Percentiles rank a stretch among this genome's conserved stretches.
These are phyloP conservation scores for Fallopia convolvulus DNA, from an alignment of 148 eudicot species.

Conservation along the genomic window DNA sequence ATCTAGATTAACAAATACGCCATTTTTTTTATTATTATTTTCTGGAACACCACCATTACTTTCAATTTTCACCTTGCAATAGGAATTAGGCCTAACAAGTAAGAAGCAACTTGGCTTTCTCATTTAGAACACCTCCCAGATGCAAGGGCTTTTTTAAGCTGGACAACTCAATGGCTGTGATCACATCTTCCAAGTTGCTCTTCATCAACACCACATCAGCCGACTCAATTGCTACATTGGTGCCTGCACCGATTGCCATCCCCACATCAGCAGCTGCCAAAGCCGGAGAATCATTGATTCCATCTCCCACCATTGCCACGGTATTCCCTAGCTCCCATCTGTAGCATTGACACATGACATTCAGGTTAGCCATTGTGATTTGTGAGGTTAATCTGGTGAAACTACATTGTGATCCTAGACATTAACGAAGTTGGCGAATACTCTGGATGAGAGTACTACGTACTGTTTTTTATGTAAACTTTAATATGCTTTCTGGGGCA, in stretches of 20 bases:
- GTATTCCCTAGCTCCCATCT: conserved; percentile 66
- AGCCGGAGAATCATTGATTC: conserved; percentile 96
- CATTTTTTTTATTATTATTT: background rate
- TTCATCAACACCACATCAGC: conserved; percentile 87
- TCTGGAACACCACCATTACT: background rate
- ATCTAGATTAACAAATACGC: background rate
- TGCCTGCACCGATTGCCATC: conserved; percentile 97
- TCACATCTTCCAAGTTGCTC: conserved; percentile 86
- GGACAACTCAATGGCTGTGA: conserved; percentile 86
- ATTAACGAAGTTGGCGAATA: conserved; percentile 22
- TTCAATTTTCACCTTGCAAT: background rate
- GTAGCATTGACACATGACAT: conserved; percentile 14
- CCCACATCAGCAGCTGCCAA: conserved; percentile 92
- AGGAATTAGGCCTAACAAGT: background rate
- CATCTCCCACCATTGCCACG: conserved; percentile 99
- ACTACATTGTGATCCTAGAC: background rate
- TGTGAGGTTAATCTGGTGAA: background rate
- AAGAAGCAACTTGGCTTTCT: background rate
- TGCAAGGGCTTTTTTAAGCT: conserved; percentile 77
- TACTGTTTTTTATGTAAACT: conserved; percentile 42
- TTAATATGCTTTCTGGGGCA: conserved; percentile 26
- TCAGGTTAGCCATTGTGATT: background rate
- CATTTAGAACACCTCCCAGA: conserved; percentile 7
- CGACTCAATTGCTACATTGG: conserved; percentile 94
- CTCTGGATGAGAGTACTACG: conserved; percentile 31